Conservation (phyloP, 2,329 filamentous ascomycete species). For the Zalaria obscura region DNA sequence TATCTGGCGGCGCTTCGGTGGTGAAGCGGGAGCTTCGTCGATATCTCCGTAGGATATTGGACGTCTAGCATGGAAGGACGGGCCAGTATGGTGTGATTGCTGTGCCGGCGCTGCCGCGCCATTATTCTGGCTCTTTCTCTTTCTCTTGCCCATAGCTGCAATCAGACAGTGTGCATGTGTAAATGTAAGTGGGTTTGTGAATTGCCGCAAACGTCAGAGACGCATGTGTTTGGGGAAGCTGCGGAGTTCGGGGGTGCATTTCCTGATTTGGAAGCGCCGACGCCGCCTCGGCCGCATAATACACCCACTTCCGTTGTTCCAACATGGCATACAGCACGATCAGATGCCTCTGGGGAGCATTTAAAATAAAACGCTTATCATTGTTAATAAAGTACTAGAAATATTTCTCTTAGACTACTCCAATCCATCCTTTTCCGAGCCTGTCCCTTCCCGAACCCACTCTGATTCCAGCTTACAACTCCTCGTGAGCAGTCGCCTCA, state of each 20-base stretch:
- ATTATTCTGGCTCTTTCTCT: slow-evolving; percentile 5
- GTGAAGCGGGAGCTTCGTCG: slow-evolving; percentile 3
- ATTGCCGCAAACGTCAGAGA: background rate
- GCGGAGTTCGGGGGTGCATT: background rate
- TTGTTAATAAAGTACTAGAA: too few relatives aligned
- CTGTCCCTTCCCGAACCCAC: too few relatives aligned
- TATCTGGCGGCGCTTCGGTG: slow-evolving; percentile 5
- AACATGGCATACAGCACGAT: too few relatives aligned
- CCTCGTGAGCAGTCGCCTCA: slow-evolving; percentile 6
- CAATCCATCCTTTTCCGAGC: too few relatives aligned
- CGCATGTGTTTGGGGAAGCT: background rate
- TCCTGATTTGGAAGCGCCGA: background rate
- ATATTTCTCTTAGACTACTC: too few relatives aligned
- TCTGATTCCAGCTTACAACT: slow-evolving; percentile 4
- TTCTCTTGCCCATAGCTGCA: slow-evolving; percentile 3
- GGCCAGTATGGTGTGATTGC: background rate
- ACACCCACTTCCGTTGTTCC: too few relatives aligned
- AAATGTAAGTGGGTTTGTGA: background rate
- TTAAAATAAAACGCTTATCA: too few relatives aligned
- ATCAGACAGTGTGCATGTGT: background rate
- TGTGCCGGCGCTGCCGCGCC: slow-evolving; percentile 30
- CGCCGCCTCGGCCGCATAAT: too few relatives aligned
- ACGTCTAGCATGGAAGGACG: background rate
- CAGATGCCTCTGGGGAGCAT: too few relatives aligned
- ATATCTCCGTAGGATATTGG: slow-evolving; percentile 7